Percentiles rank a stretch among this genome's conserved stretches.
Conservation (phyloP, 75 land plant species). For the Picea glauca region DNA sequence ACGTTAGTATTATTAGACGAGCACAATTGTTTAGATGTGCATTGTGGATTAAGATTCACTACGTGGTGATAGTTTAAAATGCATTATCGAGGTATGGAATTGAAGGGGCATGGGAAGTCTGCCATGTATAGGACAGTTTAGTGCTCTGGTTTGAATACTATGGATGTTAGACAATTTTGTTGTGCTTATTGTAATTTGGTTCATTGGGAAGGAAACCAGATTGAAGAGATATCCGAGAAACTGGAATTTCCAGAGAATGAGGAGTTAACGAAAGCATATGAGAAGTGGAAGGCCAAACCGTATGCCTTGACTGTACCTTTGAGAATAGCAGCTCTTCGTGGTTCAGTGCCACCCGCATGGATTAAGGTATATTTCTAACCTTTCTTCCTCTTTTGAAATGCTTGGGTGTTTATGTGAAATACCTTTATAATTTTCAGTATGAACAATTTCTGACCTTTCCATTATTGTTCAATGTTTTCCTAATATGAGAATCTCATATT, state of each 20-base stretch:
- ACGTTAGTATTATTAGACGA: too few relatives aligned
- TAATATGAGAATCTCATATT: too few relatives aligned
- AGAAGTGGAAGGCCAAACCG: conserved; percentile 67
- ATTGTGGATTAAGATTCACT: too few relatives aligned
- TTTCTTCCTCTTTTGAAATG: background rate
- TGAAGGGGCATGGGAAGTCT: background rate
- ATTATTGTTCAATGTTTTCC: background rate
- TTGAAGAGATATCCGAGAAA: conserved; percentile 1
- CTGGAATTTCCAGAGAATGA: conserved; percentile 23
- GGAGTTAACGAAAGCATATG: conserved; percentile 45
- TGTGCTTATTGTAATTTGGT: background rate
- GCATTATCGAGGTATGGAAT: too few relatives aligned
- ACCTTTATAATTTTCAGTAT: background rate
- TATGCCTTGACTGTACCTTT: conserved; percentile 82
- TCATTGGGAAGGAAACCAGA: conserved; percentile 13
- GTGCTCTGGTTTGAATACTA: background rate
- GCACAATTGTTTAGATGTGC: too few relatives aligned
- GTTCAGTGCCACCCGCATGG: conserved; percentile 87
- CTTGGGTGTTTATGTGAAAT: background rate
- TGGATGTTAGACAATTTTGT: background rate
- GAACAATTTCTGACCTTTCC: background rate
- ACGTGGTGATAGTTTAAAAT: too few relatives aligned
- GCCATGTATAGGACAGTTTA: background rate
- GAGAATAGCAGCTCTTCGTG: conserved; percentile 67
- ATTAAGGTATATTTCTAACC: conserved; percentile 49